Conservation (phyloP, 495 filamentous ascomycete genomes). For the Annulohypoxylon bovei region DNA sequence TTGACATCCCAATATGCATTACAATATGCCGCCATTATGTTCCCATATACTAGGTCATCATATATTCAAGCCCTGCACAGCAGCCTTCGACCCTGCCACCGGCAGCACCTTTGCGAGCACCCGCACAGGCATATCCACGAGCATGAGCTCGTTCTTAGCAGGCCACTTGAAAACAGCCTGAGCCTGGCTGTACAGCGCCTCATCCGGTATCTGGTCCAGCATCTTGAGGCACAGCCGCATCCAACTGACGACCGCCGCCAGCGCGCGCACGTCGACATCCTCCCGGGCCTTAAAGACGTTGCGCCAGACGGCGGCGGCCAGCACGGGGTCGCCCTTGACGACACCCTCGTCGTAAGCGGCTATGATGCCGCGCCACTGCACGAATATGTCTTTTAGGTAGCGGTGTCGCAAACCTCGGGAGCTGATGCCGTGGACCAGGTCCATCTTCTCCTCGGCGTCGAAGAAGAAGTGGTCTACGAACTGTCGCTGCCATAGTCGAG, state of each 20-base stretch:
- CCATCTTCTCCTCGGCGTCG: conserved; percentile 89
- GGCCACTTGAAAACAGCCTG: conserved; percentile 53
- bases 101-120: conserved; percentile 36
- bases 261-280: conserved; percentile 73
- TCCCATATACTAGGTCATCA: neutral
- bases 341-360: conserved; percentile 90
- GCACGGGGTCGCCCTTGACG: conserved; percentile 81
- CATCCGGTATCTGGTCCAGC: conserved; percentile 71
- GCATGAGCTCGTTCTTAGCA: conserved; percentile 53
- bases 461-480: conserved; percentile 94
- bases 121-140: conserved; percentile 50
- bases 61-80: conserved; percentile 12
- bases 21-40: conserved; percentile 10
- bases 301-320: conserved; percentile 90
- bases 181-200: conserved; percentile 49
- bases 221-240: conserved; percentile 73
- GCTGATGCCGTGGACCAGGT: conserved; percentile 70
- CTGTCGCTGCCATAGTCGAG: conserved; percentile 54
- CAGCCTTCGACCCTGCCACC: no score
- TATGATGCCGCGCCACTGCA: conserved; percentile 87
- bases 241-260: conserved; percentile 82
- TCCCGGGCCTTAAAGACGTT: conserved; percentile 84
- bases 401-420: conserved; percentile 74
- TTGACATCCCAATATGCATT: neutral
- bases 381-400: conserved; percentile 91